Evolutionary conservation across 805 yeast species (phyloP).

Genomic region (Cyberlindnera xylosilytica): DNA sequence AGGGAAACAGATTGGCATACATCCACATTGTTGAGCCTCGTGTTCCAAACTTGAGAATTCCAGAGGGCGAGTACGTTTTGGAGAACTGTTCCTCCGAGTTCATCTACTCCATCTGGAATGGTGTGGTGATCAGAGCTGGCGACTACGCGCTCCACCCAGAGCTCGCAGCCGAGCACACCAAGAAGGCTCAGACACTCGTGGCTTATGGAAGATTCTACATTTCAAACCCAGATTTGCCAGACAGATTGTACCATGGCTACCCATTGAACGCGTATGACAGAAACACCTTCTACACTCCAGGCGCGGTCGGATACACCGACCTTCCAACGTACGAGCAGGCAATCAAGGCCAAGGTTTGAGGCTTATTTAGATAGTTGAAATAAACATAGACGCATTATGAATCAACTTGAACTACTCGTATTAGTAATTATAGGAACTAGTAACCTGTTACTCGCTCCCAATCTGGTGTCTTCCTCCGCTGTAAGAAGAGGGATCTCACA

Average conservation of each 20-base stretch:
- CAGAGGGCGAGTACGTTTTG: conserved; percentile 8
- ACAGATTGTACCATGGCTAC: conserved; percentile 32
- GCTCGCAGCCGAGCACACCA: conserved; percentile 3
- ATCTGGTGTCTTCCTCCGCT: no score
- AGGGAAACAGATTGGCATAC: conserved; percentile 33
- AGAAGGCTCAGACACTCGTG: conserved; percentile 19
- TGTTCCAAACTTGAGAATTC: neutral
- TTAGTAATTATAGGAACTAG: no score
- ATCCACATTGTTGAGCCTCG: conserved; percentile 34
- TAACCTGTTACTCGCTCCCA: no score
- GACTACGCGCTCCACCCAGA: conserved; percentile 8
- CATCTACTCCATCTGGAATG: conserved; percentile 40
- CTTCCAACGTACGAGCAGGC: neutral
- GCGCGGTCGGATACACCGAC: conserved; percentile 1
- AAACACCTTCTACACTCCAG: conserved; percentile 31
- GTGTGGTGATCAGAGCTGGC: conserved; percentile 31
- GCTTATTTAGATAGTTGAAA: no score
- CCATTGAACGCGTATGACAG: conserved; percentile 37
- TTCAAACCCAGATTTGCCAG: conserved; percentile 39
- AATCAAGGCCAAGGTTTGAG: neutral
- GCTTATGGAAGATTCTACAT: conserved; percentile 38
- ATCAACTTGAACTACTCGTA: no score
- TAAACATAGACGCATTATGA: no score
- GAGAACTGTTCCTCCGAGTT: conserved; percentile 33
- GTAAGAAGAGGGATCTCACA: no score